These are phyloP conservation scores for Exophiala sideris DNA, from an alignment of 2,329 filamentous ascomycete species.

Conservation along the genomic window DNA sequence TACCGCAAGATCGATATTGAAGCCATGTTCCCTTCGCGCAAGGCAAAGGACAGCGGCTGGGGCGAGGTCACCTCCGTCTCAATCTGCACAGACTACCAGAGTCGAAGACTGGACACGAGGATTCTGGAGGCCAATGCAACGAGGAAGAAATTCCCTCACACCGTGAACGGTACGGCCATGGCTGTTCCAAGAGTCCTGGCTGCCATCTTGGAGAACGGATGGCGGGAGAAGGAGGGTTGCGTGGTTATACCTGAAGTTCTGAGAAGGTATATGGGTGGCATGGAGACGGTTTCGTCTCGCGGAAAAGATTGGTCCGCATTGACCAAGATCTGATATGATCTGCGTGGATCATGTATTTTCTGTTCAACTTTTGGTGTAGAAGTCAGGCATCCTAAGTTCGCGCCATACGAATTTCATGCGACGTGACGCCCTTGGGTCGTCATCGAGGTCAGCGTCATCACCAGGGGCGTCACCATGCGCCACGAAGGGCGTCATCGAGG, in stretches of 20 bases:
- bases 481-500: too few relatives aligned
- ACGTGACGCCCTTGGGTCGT: too few relatives aligned
- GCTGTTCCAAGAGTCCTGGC: conserved; percentile 87
- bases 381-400: background rate
- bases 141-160: conserved; percentile 75
- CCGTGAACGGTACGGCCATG: conserved; percentile 88
- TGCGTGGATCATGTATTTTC: background rate
- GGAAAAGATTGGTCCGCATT: conserved; percentile 51
- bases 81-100: conserved; percentile 94
- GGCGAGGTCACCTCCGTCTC: conserved; percentile 90
- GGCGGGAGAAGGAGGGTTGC: conserved; percentile 63
- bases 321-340: background rate
- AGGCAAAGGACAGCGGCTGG: conserved; percentile 65
- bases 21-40: conserved; percentile 82
- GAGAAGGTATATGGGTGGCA: conserved; percentile 77
- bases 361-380: background rate
- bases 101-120: conserved; percentile 72
- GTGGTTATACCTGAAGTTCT: conserved; percentile 77
- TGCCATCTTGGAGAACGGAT: conserved; percentile 85
- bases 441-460: too few relatives aligned
- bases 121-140: conserved; percentile 51
- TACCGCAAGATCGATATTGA: conserved; percentile 89
- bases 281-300: conserved; percentile 38
- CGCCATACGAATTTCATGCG: too few relatives aligned
- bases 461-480: too few relatives aligned